Conservation (phyloP, 768 basidiomycete genomes). For the Mycena rebaudengoi region DNA sequence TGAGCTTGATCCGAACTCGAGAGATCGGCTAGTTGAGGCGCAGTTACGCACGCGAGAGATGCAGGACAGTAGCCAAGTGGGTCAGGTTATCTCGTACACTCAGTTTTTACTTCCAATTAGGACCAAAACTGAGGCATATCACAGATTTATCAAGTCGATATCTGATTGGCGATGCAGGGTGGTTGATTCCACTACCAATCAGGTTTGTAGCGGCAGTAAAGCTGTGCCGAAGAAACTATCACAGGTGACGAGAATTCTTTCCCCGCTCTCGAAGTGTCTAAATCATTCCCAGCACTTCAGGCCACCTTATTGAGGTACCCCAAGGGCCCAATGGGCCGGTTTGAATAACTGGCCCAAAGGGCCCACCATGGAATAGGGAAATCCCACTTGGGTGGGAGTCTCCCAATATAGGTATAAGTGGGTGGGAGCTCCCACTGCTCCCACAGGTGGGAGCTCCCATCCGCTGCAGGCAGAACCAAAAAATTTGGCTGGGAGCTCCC, state of each 20-base stretch:
- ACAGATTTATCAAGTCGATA: conserved; percentile 11
- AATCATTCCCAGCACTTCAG: not conserved
- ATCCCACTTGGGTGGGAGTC: no score
- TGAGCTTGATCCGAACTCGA: conserved; percentile 14
- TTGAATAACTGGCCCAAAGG: no score
- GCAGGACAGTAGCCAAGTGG: conserved; percentile 2
- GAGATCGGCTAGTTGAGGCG: not conserved
- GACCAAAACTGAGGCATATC: conserved; percentile 1
- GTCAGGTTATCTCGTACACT: conserved; percentile 4
- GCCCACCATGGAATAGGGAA: no score
- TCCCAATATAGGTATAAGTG: no score
- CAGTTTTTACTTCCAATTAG: not conserved
- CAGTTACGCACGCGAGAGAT: conserved; percentile 8
- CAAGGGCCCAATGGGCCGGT: no score
- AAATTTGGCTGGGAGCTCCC: no score
- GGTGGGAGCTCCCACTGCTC: no score
- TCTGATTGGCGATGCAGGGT: conserved; percentile 9
- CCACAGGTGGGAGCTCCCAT: no score
- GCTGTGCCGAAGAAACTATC: conserved; percentile 8
- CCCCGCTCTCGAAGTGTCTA: not conserved
- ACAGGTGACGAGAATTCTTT: not conserved
- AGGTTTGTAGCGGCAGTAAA: not conserved
- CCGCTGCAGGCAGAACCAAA: no score
- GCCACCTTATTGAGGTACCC: no score
- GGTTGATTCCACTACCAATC: conserved; percentile 1